These are phyloP conservation scores for Beauveria sp. DNA, from an alignment of 2,329 filamentous ascomycete species.

Conservation along the genomic window DNA sequence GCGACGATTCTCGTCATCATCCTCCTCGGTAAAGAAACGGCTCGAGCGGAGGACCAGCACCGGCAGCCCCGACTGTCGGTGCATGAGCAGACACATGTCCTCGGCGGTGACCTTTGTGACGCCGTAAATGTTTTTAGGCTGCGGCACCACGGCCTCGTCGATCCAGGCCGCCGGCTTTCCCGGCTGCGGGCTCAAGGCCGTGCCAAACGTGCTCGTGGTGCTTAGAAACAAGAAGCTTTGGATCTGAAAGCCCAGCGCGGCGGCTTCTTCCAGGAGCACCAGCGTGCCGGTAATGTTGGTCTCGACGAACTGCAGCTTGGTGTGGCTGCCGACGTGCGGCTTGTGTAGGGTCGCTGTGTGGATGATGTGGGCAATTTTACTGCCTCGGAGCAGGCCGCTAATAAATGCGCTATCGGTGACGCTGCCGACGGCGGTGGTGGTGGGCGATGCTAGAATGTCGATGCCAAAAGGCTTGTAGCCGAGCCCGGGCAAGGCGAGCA, in stretches of 20 bases:
- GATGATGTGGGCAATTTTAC: constrained; percentile 31
- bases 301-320: constrained; percentile 34
- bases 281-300: constrained; percentile 38
- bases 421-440: constrained; percentile 29
- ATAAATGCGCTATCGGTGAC: constrained; percentile 29
- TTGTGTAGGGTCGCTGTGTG: constrained; percentile 41
- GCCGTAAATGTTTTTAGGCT: constrained; percentile 42
- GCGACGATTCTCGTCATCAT: constrained; percentile 36
- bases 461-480: constrained; percentile 35
- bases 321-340: constrained; percentile 36
- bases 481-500: constrained; percentile 31
- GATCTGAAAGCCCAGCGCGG: constrained; percentile 19
- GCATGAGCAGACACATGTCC: constrained; percentile 36
- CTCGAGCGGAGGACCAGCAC: constrained; percentile 36
- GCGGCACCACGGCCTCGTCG: constrained; percentile 30
- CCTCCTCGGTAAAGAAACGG: constrained; percentile 41
- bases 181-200: constrained; percentile 27
- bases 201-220: constrained; percentile 38
- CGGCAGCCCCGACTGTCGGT: constrained; percentile 31
- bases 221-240: constrained; percentile 37
- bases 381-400: constrained; percentile 21
- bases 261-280: constrained; percentile 32
- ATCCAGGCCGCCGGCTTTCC: constrained; percentile 36
- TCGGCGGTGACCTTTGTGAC: constrained; percentile 42
- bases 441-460: constrained; percentile 32